Evolutionary conservation across 345 rosid genomes (phyloP).

Genomic region (Melaleuca alternifolia): DNA sequence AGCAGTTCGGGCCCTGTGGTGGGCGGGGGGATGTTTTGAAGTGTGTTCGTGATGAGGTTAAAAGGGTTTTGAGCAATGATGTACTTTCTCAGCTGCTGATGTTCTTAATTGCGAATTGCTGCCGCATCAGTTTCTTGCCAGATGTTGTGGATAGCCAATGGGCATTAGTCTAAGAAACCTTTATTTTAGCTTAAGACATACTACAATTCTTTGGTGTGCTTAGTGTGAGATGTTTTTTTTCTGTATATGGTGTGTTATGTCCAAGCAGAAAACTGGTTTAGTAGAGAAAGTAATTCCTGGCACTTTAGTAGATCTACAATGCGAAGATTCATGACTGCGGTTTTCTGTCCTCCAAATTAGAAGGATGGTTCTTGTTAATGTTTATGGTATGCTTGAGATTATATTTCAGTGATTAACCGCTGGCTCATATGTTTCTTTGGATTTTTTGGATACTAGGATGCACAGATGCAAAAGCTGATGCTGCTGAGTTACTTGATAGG

Average conservation of each 20-base stretch:
- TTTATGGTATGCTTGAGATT: background rate
- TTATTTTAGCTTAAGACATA: background rate
- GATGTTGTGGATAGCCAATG: background rate
- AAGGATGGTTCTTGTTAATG: background rate
- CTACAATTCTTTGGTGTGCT: background rate
- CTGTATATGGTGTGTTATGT: background rate
- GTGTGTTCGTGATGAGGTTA: background rate
- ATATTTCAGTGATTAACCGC: background rate
- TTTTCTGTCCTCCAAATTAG: background rate
- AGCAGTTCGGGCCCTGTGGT: background rate
- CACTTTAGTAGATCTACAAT: background rate
- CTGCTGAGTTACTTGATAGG: slow-evolving; percentile 64
- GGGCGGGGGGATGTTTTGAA: background rate
- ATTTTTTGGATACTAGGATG: background rate
- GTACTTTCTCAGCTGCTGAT: background rate
- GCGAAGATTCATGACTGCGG: background rate
- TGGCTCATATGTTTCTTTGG: background rate
- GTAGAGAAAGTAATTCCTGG: background rate
- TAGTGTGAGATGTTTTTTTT: background rate
- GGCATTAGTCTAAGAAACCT: background rate
- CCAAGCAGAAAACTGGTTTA: background rate
- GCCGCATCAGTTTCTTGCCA: background rate
- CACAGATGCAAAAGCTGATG: slow-evolving; percentile 58
- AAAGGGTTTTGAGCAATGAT: background rate
- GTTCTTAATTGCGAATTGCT: background rate